A percentile compares a stretch with the other conserved stretches of the same genome.
Conservation (phyloP, 176 grass and related monocot species). For the Phoenix roebelenii region DNA sequence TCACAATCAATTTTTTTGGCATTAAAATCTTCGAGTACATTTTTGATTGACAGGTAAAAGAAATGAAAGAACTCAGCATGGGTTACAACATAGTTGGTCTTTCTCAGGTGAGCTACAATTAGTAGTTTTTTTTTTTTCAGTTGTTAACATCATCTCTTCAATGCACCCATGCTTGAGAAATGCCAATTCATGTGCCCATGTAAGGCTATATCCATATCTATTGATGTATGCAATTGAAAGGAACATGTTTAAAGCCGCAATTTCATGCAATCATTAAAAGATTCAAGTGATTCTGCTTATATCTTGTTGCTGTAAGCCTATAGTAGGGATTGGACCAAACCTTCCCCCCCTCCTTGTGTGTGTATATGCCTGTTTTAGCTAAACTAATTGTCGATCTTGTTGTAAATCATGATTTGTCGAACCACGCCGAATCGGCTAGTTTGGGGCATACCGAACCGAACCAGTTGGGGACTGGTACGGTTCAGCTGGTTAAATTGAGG, state of each 20-base stretch:
- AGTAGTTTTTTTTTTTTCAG: slow-evolving; percentile 9
- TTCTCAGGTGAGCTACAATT: slow-evolving; percentile 55
- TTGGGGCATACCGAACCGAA: too few relatives aligned
- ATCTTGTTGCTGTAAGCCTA: background rate
- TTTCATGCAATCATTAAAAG: background rate
- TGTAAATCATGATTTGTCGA: too few relatives aligned
- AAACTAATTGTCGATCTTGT: too few relatives aligned
- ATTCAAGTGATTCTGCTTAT: background rate
- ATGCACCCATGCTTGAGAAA: background rate
- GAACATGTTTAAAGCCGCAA: background rate
- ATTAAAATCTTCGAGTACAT: slow-evolving; percentile 20
- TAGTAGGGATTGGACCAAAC: background rate
- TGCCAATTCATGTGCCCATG: background rate
- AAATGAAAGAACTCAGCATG: slow-evolving; percentile 63
- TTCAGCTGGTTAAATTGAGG: too few relatives aligned
- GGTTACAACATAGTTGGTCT: slow-evolving; percentile 90
- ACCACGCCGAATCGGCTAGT: too few relatives aligned
- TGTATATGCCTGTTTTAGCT: too few relatives aligned
- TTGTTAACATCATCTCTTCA: slow-evolving; percentile 1
- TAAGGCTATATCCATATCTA: too few relatives aligned
- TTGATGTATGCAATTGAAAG: too few relatives aligned
- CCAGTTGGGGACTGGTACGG: too few relatives aligned
- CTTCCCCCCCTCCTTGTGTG: background rate
- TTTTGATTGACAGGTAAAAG: slow-evolving; percentile 71
- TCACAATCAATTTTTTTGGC: slow-evolving; percentile 6